phyloP scores from a whole-genome alignment of 2,329 filamentous ascomycete genomes.

The Eurotiales sp. region DNA sequence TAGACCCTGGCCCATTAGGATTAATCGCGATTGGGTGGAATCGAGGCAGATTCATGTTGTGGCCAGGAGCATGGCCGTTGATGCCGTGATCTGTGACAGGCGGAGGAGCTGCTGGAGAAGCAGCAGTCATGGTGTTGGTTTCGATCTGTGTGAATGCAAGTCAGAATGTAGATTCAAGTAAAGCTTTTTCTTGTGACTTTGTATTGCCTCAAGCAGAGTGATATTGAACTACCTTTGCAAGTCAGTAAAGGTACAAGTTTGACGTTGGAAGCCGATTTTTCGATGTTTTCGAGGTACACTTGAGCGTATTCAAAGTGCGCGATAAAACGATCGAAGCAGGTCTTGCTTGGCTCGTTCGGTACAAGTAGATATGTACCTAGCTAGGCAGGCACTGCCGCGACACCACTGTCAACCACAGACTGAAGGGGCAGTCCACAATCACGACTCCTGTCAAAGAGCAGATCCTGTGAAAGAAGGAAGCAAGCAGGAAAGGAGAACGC shows the following conservation, averaged over 20 bases:
- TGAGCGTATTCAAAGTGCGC: no score
- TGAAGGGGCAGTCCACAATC: no score
- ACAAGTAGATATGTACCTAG: neutral
- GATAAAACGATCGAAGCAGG: no score
- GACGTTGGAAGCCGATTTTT: no score
- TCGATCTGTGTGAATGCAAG: neutral
- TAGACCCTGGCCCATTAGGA: conserved; percentile 31
- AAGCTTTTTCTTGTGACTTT: no score
- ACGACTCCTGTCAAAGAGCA: neutral
- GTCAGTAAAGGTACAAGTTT: no score
- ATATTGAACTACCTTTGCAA: neutral
- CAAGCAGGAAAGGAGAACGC: neutral
- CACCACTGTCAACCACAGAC: no score
- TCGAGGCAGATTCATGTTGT: conserved; percentile 30
- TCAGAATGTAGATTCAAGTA: neutral
- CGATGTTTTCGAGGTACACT: no score
- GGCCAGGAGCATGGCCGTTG: conserved; percentile 23
- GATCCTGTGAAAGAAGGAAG: neutral
- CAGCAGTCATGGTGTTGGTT: conserved; percentile 30
- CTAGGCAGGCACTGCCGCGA: neutral
- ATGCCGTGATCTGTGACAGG: conserved; percentile 30
- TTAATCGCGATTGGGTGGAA: conserved; percentile 42
- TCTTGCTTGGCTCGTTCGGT: neutral
- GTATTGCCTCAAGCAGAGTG: no score
- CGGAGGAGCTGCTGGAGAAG: conserved; percentile 33